A percentile compares a stretch with the other conserved stretches of the same genome.
Evolutionary conservation across 371 early-diverging fungal genomes (phyloP).

Genomic region (Massospora cicadina): DNA sequence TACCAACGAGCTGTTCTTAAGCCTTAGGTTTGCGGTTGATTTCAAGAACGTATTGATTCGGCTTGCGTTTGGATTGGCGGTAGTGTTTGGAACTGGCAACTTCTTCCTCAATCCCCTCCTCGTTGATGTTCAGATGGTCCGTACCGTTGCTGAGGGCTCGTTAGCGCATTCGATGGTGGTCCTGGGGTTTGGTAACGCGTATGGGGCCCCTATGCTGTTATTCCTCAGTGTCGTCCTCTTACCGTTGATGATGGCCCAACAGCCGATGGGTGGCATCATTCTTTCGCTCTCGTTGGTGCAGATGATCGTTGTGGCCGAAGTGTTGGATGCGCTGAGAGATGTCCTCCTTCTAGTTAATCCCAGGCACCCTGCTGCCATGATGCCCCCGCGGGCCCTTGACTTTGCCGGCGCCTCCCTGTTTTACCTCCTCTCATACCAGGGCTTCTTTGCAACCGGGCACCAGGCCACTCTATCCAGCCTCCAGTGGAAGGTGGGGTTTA

Average conservation of each 20-base stretch:
- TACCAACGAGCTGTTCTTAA: constrained; percentile 19
- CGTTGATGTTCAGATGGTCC: constrained; percentile 21
- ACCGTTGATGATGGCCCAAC: constrained; percentile 33
- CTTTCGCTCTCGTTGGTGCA: constrained; percentile 28
- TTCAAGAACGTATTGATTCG: constrained; percentile 12
- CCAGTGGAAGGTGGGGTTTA: constrained; percentile 74
- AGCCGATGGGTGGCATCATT: constrained; percentile 56
- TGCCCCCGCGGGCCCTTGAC: constrained; percentile 14
- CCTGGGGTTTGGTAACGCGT: constrained; percentile 34
- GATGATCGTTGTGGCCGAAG: constrained; percentile 27
- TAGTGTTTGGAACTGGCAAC: constrained; percentile 22
- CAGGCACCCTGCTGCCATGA: constrained; percentile 6
- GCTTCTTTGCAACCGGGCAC: constrained; percentile 82
- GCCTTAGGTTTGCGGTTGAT: neutral
- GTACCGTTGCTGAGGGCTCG: constrained; percentile 10
- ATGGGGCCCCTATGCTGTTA: constrained; percentile 35
- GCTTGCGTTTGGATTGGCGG: constrained; percentile 23
- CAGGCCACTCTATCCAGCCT: constrained; percentile 75
- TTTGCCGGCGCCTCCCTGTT: constrained; percentile 8
- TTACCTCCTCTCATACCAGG: neutral
- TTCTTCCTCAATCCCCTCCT: constrained; percentile 30
- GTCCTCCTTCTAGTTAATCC: constrained; percentile 9
- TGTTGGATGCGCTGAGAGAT: constrained; percentile 28
- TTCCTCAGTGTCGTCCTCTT: constrained; percentile 31
- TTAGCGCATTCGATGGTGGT: constrained; percentile 17